Evolutionary conservation across 176 grass and related monocot species (phyloP), one percentile per base, ranked within the genome.

Genomic region (Phoenix roebelenii): DNA sequence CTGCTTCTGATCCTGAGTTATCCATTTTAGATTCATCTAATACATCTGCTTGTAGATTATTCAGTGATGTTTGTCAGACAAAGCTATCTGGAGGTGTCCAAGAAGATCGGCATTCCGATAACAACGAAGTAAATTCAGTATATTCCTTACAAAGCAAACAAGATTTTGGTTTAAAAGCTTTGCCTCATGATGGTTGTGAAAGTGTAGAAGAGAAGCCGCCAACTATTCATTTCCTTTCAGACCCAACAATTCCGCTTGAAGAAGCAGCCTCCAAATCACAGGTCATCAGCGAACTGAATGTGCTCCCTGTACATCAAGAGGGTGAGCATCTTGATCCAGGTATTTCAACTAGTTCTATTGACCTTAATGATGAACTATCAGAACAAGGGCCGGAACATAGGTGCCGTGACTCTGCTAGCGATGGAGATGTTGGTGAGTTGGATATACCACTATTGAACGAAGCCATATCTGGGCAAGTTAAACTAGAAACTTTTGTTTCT

Each of bases 1-100:
- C 61, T 76, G 68, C 52, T 74, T 63, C 61, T 4, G 23, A 18
- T 1, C 18, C 61, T 55, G 68, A 69, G 49, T 22, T 54, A 66
- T 54, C 58, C 20, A n/a, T 39, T 79, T 58, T 82, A 79, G 69
- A 83, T 82, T 81, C 48, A 58, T 72, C 26, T 52, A 18, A 49
- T 63, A 76, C 71, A 49, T 93, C 35, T 44, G 1, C 7, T 44
- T 44, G 1, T 44, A 10, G 35, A 44, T 44, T 44, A 12, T 9
- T 75, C 51, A 55, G 74, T 56, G 61, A 84, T 72, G 64, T 61
- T 70, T 29, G 54, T 16, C 78, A 67, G 50, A 50, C 54, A 51
- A 58, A 22, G 26, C 35, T 44, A 44, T 44, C 35, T 44, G 76
- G 25, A 20, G 55, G 55, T 22, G n/a, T 59, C 49, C 68, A 62